Evolutionary conservation across 2,329 filamentous ascomycete species (phyloP).

Genomic region (Alternaria rosae): DNA sequence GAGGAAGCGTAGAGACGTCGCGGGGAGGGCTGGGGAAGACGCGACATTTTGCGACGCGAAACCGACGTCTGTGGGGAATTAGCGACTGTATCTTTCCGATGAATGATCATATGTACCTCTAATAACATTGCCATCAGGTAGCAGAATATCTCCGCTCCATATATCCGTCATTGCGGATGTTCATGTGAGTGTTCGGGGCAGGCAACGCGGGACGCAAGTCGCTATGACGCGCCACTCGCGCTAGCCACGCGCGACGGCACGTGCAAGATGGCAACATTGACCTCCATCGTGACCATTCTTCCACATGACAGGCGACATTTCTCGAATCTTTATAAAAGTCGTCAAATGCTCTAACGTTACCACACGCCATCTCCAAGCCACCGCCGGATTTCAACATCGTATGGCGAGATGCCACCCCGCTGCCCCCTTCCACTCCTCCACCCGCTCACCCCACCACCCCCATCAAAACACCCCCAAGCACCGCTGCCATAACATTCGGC

Average conservation of each 20-base stretch:
- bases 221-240: slow-evolving; percentile 23
- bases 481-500: slow-evolving; percentile 38
- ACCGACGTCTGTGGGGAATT: slow-evolving; percentile 32
- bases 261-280: neutral
- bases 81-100: neutral
- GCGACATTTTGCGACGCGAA: slow-evolving; percentile 33
- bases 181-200: neutral
- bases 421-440: too few relatives aligned
- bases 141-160: slow-evolving; percentile 45
- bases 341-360: neutral
- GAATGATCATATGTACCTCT: slow-evolving; percentile 23
- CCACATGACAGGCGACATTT: rapidly evolving
- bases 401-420: neutral
- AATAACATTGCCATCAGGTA: slow-evolving; percentile 34
- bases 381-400: neutral
- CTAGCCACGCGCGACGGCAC: slow-evolving; percentile 23
- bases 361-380: neutral
- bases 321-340: rapidly evolving
- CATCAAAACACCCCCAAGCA: neutral
- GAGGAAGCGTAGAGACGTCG: slow-evolving; percentile 44
- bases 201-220: slow-evolving; percentile 1
- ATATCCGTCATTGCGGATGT: slow-evolving; percentile 39
- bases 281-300: neutral
- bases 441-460: neutral
- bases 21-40: slow-evolving; percentile 23